Evolutionary conservation across 1,284 basidiomycete species (phyloP), one percentile per base, ranked within the genome.

Genomic region (Xerocomus amazonicus): DNA sequence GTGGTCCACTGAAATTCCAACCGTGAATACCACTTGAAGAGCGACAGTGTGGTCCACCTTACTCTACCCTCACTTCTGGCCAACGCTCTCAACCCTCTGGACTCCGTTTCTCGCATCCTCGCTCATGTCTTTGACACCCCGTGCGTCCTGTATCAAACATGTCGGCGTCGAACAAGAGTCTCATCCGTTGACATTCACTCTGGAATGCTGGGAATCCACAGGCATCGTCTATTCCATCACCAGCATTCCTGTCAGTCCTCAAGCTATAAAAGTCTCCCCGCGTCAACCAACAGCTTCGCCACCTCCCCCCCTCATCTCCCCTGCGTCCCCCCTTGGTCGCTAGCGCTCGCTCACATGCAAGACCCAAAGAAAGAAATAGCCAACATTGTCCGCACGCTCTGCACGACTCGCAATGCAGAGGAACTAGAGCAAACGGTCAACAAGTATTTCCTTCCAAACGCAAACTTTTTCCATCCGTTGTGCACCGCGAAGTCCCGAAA

Each of bases 311-410:
- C 3, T 43, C 47, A 32, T 32, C 32, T 37, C 4, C 36, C 29
- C 47, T 33, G 13, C 39, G 12, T 36, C 38, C 17, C 6, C 26
- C 37, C 40, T 23, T 23, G 19, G 4, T 34, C 34, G 0, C 10
- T 13, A 40, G 7, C 50, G 31, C 42, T 41, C 40, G 1, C 41
- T n/a, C 36, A 23, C 43, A 68, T 67, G 65, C 65, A 65, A 36
- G 57, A 65, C 8, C 66, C 63, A 1, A 66, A 54, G 50, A 56
- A 52, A 53, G 63, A 65, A 0, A 67, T 65, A 23, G 0, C 12
- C 23, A 3, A 3, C 16, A 41, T 68, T 5, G 34, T 68, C 52
- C 39, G 28, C 5, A 62, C 52, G 16, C 59, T 65, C 32, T 59
- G 51, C 33, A 60, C 53, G 42, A 64, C 66, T 0, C 52, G 46